Conservation (phyloP, 306 rosid genomes). For the Sicyos baderoa region DNA sequence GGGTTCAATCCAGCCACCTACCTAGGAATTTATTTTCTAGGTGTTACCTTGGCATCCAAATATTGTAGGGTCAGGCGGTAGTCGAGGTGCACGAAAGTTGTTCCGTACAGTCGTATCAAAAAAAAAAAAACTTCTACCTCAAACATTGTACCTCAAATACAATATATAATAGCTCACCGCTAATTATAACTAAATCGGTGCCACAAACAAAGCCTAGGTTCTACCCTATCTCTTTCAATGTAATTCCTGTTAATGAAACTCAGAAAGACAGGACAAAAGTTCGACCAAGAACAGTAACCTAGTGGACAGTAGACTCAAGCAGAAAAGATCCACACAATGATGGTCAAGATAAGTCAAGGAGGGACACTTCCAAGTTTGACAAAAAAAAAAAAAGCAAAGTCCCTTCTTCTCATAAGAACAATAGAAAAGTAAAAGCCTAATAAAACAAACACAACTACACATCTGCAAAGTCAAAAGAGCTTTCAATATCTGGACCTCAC, state of each 20-base stretch:
- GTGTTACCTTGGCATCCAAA: too few relatives aligned
- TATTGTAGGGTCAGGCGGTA: too few relatives aligned
- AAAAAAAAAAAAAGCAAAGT: background rate
- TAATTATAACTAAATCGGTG: too few relatives aligned
- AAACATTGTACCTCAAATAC: too few relatives aligned
- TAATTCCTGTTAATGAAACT: conserved; percentile 3
- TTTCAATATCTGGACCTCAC: conserved; percentile 1
- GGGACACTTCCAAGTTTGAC: conserved; percentile 3
- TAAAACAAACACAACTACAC: too few relatives aligned
- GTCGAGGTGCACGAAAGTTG: too few relatives aligned
- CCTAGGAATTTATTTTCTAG: too few relatives aligned
- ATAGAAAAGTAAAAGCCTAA: background rate
- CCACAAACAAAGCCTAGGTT: too few relatives aligned
- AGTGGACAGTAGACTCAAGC: background rate
- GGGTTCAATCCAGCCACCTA: too few relatives aligned
- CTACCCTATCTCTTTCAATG: background rate
- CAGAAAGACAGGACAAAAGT: conserved; percentile 4
- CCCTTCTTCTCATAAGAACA: background rate
- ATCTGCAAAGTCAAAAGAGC: conserved; percentile 7
- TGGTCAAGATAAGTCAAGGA: conserved; percentile 17
- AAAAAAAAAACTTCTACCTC: too few relatives aligned
- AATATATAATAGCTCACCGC: too few relatives aligned
- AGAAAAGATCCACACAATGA: conserved; percentile 2
- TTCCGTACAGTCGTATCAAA: too few relatives aligned
- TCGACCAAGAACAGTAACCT: background rate